Evolutionary conservation across 345 rosid genomes (phyloP), one percentile per base, ranked within the genome.

Genomic region (Syzygium oleosum): DNA sequence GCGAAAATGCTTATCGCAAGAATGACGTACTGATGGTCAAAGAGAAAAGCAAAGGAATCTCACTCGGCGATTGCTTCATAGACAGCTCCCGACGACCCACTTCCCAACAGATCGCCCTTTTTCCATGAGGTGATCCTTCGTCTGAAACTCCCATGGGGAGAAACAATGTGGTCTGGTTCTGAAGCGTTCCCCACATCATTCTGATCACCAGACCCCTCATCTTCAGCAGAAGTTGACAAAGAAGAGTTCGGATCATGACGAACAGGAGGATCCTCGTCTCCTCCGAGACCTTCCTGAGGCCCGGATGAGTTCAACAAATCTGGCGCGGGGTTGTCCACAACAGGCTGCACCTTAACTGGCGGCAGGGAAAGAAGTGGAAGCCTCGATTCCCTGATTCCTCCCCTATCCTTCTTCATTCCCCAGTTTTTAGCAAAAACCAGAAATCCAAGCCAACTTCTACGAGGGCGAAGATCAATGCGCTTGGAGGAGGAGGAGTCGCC

Each of bases 41-140:
- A 41, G 52, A 78, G 51, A 49, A 41, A 78, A 11, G 31, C n/a
- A 22, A 86, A 43, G 15, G 19, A 41, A 51, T 87, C 90, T 86
- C 88, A 90, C 93, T 90, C 91, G 1, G 90, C 84, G 56, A 88
- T 79, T 11, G 90, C 93, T 89, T 89, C 89, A 87, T 87, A 91
- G 51, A 91, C 93, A 6, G 91, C 53, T 43, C 92, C 92, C 79
- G 88, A 90, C 7, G 93, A 89, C 22, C 93, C 93, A n/a, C 93
- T 84, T 16, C 93, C 92, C 52, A 91, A 52, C 27, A 88, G 88
- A 27, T 87, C 86, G 49, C 92, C 91, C 90, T 90, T 91, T 51
- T 87, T 63, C 93, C 92, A 91, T 2, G 84, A 61, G 17, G 21
- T 38, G 31, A 90, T 90, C 29, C 13, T 61, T 46, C 89, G 84